Percentiles rank a stretch among this genome's conserved stretches.
phyloP scores from a whole-genome alignment of 371 early-diverging fungal species.

The Syncephalastrum sp. region DNA sequence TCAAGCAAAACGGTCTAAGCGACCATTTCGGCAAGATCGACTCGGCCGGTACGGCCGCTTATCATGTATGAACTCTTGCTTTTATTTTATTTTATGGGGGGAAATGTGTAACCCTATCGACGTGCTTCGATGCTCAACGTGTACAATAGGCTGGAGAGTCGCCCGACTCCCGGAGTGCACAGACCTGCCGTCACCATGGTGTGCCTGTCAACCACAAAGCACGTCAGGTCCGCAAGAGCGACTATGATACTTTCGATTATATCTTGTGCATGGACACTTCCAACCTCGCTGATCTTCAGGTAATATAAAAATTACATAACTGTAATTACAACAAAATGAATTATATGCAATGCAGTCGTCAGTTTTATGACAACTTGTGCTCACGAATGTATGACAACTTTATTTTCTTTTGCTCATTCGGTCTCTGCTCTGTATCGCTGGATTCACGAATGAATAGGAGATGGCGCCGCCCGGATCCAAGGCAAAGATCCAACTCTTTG shows the following conservation, averaged over 20 bases:
- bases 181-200: conserved; percentile 72
- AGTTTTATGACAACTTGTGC: background rate
- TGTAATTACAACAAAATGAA: background rate
- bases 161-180: conserved; percentile 74
- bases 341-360: no score
- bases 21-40: conserved; percentile 72
- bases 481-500: conserved; percentile 74
- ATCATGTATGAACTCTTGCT: conserved; percentile 57
- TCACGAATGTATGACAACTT: no score
- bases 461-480: conserved; percentile 23
- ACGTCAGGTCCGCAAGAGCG: conserved; percentile 59
- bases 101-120: background rate
- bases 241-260: conserved; percentile 79
- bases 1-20: conserved; percentile 57
- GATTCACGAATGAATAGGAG: conserved; percentile 17
- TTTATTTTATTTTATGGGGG: background rate
- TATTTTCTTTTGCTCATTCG: background rate
- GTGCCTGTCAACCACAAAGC: conserved; percentile 81
- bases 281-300: conserved; percentile 73
- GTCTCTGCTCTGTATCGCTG: no score
- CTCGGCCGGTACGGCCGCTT: conserved; percentile 85
- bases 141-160: conserved; percentile 56
- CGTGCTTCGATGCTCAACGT: background rate
- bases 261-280: conserved; percentile 86
- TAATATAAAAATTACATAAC: conserved; percentile 17